Base-by-base conservation (phyloP, 495 filamentous ascomycete genomes). In the Podospora fimiseda region DNA sequence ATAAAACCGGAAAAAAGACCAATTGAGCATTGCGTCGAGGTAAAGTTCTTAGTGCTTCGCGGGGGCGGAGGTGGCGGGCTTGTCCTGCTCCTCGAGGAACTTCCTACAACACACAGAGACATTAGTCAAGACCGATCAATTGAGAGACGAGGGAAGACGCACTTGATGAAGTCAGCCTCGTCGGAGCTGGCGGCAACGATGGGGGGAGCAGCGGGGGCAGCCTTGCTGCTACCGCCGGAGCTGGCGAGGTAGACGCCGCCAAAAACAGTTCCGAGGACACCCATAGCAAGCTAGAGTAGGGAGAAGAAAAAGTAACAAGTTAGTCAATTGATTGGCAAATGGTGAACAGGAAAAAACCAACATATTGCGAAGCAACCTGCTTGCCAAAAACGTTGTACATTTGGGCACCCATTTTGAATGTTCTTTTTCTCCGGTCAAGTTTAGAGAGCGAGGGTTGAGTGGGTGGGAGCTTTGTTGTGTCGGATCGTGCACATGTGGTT, bases 121-220 rank as follows among this genome's bases (percentile, higher is more conserved):
- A 33, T 50, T 37, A 36, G n/a, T 37, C 36, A 9, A 46, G 3
- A 42, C 51, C 22, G 37, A n/a, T 20, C 9, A 19, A n/a, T 19
- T 38, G 13, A 40, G 27, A 18, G 48, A 20, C 21, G 48, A 48
- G 45, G 56, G 22, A 57, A 33, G 45, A 30, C 87, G 68, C 82
- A 97, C 92, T 95, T 89, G 78, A 98, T 93, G 75, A 96, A 98
- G 61, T 85, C 84, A 77, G 94, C 90, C 80, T 98, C 92, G 66
- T 96, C 92, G 66, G 89, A 85, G 74, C 83, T 91, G 53, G 76
- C 74, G 41, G 92, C 90, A 70, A 91, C 86, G 77, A 95, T 89
- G 22, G 89, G 87, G 51, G 92, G 92, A 53, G 80, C 79, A 64
- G 68, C 70, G 15, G 61, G 60, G 56, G 60, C 47, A 48, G 78